phyloP scores from a whole-genome alignment of 257 asterid species.

The Fraxinus anomala region DNA sequence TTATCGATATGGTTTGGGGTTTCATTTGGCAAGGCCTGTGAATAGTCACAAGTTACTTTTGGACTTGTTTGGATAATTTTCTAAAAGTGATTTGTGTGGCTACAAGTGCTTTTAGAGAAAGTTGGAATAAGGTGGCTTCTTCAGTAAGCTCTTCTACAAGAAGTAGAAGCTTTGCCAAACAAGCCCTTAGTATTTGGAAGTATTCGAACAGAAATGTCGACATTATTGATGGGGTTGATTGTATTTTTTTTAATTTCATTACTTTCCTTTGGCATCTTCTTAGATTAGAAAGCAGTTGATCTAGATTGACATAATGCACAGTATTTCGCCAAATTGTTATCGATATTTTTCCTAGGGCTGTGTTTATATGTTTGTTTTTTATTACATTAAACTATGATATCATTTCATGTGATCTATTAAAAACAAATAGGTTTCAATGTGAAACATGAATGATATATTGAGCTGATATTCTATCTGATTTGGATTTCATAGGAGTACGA shows the following conservation, averaged over 20 bases:
- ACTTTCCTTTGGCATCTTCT: not conserved
- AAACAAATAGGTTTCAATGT: constrained; percentile 1
- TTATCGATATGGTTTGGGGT: not conserved
- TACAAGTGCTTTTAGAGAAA: too few relatives aligned
- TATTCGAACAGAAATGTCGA: not conserved
- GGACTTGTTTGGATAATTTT: too few relatives aligned
- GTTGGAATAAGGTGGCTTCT: too few relatives aligned
- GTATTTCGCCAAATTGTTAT: not conserved
- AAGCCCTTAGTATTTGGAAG: not conserved
- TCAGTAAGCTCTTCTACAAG: too few relatives aligned
- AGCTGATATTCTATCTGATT: constrained; percentile 26
- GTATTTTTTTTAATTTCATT: not conserved
- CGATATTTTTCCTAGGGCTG: not conserved
- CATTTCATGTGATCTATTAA: not conserved
- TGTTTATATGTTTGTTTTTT: not conserved
- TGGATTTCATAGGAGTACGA: constrained; percentile 74
- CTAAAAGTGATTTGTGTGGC: too few relatives aligned
- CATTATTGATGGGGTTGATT: not conserved
- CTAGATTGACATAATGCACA: not conserved
- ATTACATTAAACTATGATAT: not conserved
- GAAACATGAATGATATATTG: constrained; percentile 15
- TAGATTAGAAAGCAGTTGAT: not conserved
- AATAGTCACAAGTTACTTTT: too few relatives aligned
- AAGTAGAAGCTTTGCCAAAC: too few relatives aligned
- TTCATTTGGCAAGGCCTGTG: too few relatives aligned